Evolutionary conservation across 805 yeast genomes (phyloP).

Genomic region (Isabelozyma rhagii): DNA sequence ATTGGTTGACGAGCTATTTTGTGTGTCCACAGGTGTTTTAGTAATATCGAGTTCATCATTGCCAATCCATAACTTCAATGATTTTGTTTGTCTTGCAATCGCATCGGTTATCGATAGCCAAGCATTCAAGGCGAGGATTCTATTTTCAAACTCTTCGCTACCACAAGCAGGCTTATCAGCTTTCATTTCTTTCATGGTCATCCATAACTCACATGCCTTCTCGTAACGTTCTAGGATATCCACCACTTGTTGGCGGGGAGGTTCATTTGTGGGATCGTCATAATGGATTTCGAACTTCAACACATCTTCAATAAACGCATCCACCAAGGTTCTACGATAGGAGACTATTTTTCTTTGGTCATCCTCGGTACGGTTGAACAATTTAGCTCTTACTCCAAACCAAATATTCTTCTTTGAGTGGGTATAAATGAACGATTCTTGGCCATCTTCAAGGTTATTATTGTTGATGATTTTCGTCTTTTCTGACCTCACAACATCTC

Average conservation of each 20-base stretch:
- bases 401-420: constrained; percentile 72
- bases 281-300: constrained; percentile 57
- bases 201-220: constrained; percentile 73
- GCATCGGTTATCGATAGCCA: constrained; percentile 79
- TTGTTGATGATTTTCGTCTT: constrained; percentile 70
- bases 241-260: constrained; percentile 48
- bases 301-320: constrained; percentile 67
- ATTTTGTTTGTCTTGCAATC: constrained; percentile 56
- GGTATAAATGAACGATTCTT: constrained; percentile 50
- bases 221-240: constrained; percentile 59
- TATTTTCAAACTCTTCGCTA: constrained; percentile 56
- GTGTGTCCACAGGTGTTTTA: constrained; percentile 24
- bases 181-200: constrained; percentile 72
- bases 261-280: constrained; percentile 23
- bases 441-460: constrained; percentile 29
- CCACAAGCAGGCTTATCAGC: constrained; percentile 72
- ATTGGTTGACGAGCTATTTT: constrained; percentile 9
- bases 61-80: constrained; percentile 79
- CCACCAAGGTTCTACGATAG: constrained; percentile 70
- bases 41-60: constrained; percentile 71
- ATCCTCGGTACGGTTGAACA: constrained; percentile 73
- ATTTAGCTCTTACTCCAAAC: constrained; percentile 82
- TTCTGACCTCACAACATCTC: constrained; percentile 91
- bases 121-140: constrained; percentile 75
- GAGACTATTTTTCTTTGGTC: constrained; percentile 70